These are phyloP conservation scores for Hygrophorus pudorinus DNA, from an alignment of 768 basidiomycete genomes.

Conservation along the genomic window DNA sequence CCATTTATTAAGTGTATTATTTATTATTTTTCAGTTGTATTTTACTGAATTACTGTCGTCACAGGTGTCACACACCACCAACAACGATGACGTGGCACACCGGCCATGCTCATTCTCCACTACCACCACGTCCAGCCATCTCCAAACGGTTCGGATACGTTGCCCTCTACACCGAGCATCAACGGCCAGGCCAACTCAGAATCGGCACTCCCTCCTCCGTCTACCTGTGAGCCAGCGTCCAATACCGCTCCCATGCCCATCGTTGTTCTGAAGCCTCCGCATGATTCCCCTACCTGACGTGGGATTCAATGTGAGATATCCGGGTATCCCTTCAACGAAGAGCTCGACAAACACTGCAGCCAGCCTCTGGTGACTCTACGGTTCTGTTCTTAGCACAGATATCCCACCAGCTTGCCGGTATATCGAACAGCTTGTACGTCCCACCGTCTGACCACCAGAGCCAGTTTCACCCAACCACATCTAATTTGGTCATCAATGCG, in stretches of 20 bases:
- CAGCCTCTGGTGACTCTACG: constrained; percentile 20
- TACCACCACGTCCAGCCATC: too few species aligned
- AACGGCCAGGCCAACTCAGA: not conserved
- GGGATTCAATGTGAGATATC: too few species aligned
- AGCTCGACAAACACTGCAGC: constrained; percentile 20
- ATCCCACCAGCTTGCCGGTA: not conserved
- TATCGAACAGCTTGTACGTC: not conserved
- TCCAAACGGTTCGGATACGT: too few species aligned
- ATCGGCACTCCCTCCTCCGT: constrained; percentile 1
- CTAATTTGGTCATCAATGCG: constrained; percentile 28
- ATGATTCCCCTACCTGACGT: too few species aligned
- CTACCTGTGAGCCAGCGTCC: constrained; percentile 5
- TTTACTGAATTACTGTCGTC: not conserved
- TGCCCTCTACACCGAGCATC: not conserved
- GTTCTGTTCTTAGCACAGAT: constrained; percentile 1
- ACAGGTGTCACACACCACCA: not conserved
- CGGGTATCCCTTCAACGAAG: too few species aligned
- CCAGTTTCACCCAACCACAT: not conserved
- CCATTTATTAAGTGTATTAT: too few species aligned
- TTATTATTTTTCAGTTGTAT: too few species aligned
- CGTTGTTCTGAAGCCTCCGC: too few species aligned
- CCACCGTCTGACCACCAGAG: not conserved
- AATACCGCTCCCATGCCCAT: too few species aligned
- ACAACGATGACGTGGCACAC: too few species aligned
- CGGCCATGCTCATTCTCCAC: too few species aligned